Base-by-base conservation (phyloP, 2,329 filamentous ascomycete genomes). In the Microsporum canis region DNA sequence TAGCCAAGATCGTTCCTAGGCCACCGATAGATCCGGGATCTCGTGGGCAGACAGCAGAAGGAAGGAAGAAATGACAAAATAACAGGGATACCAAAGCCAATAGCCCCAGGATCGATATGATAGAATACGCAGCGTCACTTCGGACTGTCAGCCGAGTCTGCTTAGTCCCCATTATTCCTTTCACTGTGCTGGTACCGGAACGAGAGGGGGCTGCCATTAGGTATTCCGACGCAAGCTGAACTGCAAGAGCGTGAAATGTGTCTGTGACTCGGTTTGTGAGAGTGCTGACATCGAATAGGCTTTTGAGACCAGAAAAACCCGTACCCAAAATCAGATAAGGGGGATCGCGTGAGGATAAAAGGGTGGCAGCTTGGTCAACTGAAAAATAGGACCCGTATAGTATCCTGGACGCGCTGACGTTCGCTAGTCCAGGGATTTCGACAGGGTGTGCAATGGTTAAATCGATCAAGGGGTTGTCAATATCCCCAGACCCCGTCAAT, bases 21-120 rank as follows among this genome's bases (percentile, higher is more conserved):
- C 63, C 63, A 45, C 38, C 61, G 27, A 64, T 64, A 2, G 61
- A 63, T 12, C 61, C 45, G 2, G 61, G 59, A n/a, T 64, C 63
- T 10, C 43, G n/a, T 12, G 63, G 43, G 49, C 63, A 64, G 31
- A 62, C 59, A n/a, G 61, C 33, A 33, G 63, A 61, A 0, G 59
- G 61, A 3, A 63, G 33, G 38, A 38, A 63, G 17, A 60, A 51
- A 10, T 7, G 58, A 6, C 61, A 36, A 23, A 64, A 58, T 27
- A 58, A 3, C 7, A 43, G 14, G 2, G 31, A 36, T 36, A 36
- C 34, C 10, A 36, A 10, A 6, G 2, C 43, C 14, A 49, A 49
- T 49, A 49, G 6, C 27, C 43, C 43, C 2, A 49, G 43, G 27
- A 49, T 49, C 43, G 43, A 49, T 49, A 49, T 29, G 14, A 49